phyloP scores from a whole-genome alignment of 371 early-diverging fungal species.

The Funneliformis caledonium region DNA sequence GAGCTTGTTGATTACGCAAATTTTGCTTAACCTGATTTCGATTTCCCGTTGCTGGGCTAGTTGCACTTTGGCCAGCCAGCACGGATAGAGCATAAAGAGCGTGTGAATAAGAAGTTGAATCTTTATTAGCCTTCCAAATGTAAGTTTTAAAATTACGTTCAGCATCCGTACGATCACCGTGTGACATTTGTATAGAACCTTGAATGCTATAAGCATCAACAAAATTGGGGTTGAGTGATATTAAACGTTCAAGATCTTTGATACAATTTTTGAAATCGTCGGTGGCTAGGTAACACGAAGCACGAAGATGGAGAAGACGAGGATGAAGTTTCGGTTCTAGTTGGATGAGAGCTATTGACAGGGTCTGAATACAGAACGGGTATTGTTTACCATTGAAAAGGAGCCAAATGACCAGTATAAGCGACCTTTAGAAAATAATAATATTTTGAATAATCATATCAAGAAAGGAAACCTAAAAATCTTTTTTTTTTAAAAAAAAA shows the following conservation, averaged over 20 bases:
- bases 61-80: conserved; percentile 50
- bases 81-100: conserved; percentile 62
- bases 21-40: conserved; percentile 52
- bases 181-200: conserved; percentile 61
- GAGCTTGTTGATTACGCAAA: conserved; percentile 51
- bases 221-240: conserved; percentile 58
- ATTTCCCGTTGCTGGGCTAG: conserved; percentile 53
- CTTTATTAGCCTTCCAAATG: conserved; percentile 59
- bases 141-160: conserved; percentile 61
- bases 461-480: not conserved
- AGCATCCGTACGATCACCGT: conserved; percentile 57
- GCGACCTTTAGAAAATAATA: conserved; percentile 20
- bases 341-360: conserved; percentile 64
- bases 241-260: conserved; percentile 63
- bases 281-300: conserved; percentile 62
- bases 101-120: conserved; percentile 62
- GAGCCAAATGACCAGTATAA: conserved; percentile 58
- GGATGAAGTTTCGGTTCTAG: conserved; percentile 59
- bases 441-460: not conserved
- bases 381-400: conserved; percentile 67
- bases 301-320: conserved; percentile 65
- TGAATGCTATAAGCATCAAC: conserved; percentile 61
- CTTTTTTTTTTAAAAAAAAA: not conserved
- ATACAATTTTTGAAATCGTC: conserved; percentile 62
- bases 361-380: conserved; percentile 66